Percentiles rank a stretch among this genome's conserved stretches.
Evolutionary conservation across 2,329 filamentous ascomycete genomes (phyloP).

Genomic region (Botryotinia narcissicola): DNA sequence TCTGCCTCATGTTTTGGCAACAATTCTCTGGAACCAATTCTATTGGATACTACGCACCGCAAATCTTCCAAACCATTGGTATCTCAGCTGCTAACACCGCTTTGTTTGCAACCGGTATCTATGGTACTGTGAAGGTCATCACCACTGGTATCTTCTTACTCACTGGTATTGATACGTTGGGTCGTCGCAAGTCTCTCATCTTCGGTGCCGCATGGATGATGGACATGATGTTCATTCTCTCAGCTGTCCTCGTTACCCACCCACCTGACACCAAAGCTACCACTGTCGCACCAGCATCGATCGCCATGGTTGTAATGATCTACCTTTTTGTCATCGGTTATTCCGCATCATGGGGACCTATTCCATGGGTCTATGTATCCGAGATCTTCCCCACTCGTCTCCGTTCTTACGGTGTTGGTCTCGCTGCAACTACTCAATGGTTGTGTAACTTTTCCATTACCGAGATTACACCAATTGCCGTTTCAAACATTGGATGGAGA

Average conservation of each 20-base stretch:
- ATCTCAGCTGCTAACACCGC: conserved; percentile 54
- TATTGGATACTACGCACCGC: conserved; percentile 37
- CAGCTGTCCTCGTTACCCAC: conserved; percentile 47
- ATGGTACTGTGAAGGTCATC: conserved; percentile 66
- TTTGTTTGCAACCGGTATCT: conserved; percentile 70
- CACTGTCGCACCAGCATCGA: conserved; percentile 46
- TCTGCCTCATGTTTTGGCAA: conserved; percentile 50
- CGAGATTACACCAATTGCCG: conserved; percentile 50
- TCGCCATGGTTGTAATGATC: conserved; percentile 32
- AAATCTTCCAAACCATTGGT: conserved; percentile 65
- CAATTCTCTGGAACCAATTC: conserved; percentile 30
- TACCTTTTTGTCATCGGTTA: conserved; percentile 42
- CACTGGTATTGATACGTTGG: conserved; percentile 46
- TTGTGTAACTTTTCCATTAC: conserved; percentile 60
- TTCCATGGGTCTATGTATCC: conserved; percentile 52
- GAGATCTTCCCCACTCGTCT: conserved; percentile 52
- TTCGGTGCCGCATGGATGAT: conserved; percentile 50
- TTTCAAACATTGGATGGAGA: conserved; percentile 46
- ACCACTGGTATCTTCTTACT: conserved; percentile 57
- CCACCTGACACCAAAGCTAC: conserved; percentile 34
- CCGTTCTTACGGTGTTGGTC: conserved; percentile 55
- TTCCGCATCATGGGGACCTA: conserved; percentile 52
- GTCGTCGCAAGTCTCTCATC: conserved; percentile 49
- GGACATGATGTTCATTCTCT: conserved; percentile 52
- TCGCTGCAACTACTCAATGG: conserved; percentile 68